These are phyloP conservation scores for Diaporthe aspalathi DNA, from an alignment of 2,329 filamentous ascomycete genomes.

Conservation along the genomic window DNA sequence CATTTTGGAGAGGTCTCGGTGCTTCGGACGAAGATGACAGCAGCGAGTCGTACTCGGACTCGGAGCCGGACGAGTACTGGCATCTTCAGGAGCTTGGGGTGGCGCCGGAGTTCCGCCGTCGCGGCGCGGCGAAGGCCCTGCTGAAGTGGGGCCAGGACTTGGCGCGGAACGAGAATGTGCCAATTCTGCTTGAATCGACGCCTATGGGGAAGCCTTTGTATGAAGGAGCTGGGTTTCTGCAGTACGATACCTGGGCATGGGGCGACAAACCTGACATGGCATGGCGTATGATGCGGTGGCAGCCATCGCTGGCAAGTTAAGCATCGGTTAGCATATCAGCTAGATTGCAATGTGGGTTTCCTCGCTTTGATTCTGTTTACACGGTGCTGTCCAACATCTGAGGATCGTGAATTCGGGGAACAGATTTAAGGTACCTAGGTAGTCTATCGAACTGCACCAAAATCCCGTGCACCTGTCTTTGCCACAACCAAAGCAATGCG, in stretches of 20 bases:
- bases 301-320: neutral
- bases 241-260: neutral
- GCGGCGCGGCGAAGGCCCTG: neutral
- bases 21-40: neutral
- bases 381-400: no score
- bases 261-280: conserved; percentile 13
- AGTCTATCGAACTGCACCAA: no score
- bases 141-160: neutral
- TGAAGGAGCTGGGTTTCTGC: neutral
- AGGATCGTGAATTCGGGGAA: no score
- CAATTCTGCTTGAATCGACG: neutral
- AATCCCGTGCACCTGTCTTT: no score
- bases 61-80: conserved; percentile 6
- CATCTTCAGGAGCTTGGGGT: conserved; percentile 4
- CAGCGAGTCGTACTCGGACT: neutral
- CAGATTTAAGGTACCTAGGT: no score
- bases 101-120: conserved; percentile 1
- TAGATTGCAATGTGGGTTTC: no score
- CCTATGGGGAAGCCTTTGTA: neutral
- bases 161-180: conserved; percentile 5
- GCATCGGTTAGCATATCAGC: neutral
- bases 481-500: no score
- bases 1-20: neutral
- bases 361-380: no score
- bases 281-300: conserved; percentile 1